Evolutionary conservation across 2,329 filamentous ascomycete genomes (phyloP).

Genomic region (Aspergillus quadrilineatus): DNA sequence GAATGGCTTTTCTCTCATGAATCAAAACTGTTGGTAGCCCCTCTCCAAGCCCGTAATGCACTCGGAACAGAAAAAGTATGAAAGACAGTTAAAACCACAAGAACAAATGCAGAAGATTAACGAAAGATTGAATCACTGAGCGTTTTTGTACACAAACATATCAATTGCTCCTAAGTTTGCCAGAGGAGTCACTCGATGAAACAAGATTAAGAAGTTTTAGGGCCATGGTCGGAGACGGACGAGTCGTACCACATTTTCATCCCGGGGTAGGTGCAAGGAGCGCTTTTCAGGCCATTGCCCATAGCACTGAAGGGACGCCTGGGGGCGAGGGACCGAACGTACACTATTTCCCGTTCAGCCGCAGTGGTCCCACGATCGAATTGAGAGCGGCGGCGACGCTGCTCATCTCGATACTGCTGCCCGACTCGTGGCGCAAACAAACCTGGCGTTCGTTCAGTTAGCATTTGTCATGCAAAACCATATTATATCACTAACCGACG

Average conservation of each 20-base stretch:
- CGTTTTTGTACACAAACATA: constrained; percentile 11
- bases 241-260: constrained; percentile 27
- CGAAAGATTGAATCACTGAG: constrained; percentile 1
- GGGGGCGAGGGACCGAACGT: constrained; percentile 25
- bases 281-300: constrained; percentile 22
- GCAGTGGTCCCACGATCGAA: constrained; percentile 79
- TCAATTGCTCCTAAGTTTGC: background rate
- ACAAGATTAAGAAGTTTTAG: constrained; percentile 20
- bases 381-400: constrained; percentile 72
- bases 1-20: constrained; percentile 20
- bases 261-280: constrained; percentile 27
- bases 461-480: background rate
- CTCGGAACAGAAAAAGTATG: constrained; percentile 15
- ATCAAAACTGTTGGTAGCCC: constrained; percentile 22
- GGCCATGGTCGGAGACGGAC: constrained; percentile 18
- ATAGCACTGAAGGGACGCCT: constrained; percentile 18
- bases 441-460: constrained; percentile 11
- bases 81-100: background rate
- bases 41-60: constrained; percentile 22
- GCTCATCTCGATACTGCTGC: constrained; percentile 71
- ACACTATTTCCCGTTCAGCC: constrained; percentile 62
- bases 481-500: constrained; percentile 60
- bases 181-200: background rate
- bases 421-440: constrained; percentile 78
- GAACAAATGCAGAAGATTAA: constrained; percentile 4